A percentile compares a stretch with the other conserved stretches of the same genome.
Conservation (phyloP, 164 flowering plant genomes). For the Amborella trichopoda region DNA sequence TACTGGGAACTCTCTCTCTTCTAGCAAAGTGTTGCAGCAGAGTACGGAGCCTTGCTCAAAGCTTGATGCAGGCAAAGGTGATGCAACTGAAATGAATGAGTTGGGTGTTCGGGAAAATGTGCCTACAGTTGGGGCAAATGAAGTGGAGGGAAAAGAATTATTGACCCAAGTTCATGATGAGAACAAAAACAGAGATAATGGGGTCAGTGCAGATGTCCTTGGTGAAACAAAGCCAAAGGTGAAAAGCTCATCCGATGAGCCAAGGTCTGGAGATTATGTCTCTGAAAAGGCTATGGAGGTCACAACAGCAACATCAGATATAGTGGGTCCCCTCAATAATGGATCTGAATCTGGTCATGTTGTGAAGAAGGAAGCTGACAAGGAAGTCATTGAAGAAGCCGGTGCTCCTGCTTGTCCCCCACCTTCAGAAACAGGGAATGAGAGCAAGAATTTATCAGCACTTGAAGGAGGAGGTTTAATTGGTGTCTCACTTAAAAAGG, state of each 20-base stretch:
- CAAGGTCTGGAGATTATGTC: conserved; percentile 1
- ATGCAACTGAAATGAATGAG: neutral
- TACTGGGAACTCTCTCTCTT: conserved; percentile 10
- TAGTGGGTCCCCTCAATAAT: neutral
- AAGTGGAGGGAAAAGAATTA: conserved; percentile 8
- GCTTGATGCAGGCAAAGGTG: conserved; percentile 14
- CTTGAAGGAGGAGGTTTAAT: conserved; percentile 1
- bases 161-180: conserved; percentile 9
- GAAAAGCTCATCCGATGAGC: conserved; percentile 6
- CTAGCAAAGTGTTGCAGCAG: conserved; percentile 17
- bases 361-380: conserved; percentile 6
- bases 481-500: conserved; percentile 2
- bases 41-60: conserved; percentile 15
- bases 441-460: neutral
- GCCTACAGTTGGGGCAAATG: conserved; percentile 5
- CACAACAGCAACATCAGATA: neutral
- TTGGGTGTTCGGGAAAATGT: conserved; percentile 4
- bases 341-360: neutral
- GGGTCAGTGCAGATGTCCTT: conserved; percentile 4
- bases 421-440: conserved; percentile 5
- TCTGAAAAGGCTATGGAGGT: conserved; percentile 1
- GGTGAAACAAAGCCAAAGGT: conserved; percentile 4
- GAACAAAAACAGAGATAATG: conserved; percentile 6
- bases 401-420: conserved; percentile 3
- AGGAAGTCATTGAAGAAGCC: conserved; percentile 12